Evolutionary conservation across 306 rosid genomes (phyloP).

Genomic region (Lithocarpus polystachyus): DNA sequence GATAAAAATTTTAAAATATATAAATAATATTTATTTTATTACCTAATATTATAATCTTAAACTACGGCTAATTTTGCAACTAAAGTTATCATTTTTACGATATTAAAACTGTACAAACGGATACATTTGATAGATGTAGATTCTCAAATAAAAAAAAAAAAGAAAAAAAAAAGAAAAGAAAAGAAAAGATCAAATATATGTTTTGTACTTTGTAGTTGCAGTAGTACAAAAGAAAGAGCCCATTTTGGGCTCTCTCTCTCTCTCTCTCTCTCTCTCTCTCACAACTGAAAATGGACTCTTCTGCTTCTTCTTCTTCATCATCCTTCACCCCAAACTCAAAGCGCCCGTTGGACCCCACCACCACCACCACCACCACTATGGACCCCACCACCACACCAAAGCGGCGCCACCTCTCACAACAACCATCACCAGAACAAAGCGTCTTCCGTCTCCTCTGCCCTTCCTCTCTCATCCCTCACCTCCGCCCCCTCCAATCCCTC

Average conservation of each 20-base stretch:
- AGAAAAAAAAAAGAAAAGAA: too few species aligned
- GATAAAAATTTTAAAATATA: too few species aligned
- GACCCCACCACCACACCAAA: slow-evolving; percentile 17
- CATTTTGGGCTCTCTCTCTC: neutral
- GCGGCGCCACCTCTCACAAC: slow-evolving; percentile 38
- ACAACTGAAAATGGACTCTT: slow-evolving; percentile 21
- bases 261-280: neutral
- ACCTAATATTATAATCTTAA: too few species aligned
- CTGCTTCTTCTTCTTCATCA: neutral
- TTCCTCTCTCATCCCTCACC: slow-evolving; percentile 28
- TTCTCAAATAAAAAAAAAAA: too few species aligned
- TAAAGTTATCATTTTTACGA: too few species aligned
- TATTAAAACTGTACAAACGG: too few species aligned
- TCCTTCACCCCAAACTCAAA: slow-evolving; percentile 29
- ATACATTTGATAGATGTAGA: too few species aligned
- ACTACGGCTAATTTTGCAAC: too few species aligned
- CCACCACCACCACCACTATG: neutral
- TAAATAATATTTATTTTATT: too few species aligned
- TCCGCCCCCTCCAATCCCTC: slow-evolving; percentile 19
- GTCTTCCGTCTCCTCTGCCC: slow-evolving; percentile 64
- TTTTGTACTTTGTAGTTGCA: too few species aligned
- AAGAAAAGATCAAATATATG: too few species aligned
- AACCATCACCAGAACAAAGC: slow-evolving; percentile 27
- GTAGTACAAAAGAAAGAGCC: too few species aligned
- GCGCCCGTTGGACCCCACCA: slow-evolving; percentile 31